Evolutionary conservation across 2,329 filamentous ascomycete species (phyloP).

Genomic region (Harringtonia lauricola): DNA sequence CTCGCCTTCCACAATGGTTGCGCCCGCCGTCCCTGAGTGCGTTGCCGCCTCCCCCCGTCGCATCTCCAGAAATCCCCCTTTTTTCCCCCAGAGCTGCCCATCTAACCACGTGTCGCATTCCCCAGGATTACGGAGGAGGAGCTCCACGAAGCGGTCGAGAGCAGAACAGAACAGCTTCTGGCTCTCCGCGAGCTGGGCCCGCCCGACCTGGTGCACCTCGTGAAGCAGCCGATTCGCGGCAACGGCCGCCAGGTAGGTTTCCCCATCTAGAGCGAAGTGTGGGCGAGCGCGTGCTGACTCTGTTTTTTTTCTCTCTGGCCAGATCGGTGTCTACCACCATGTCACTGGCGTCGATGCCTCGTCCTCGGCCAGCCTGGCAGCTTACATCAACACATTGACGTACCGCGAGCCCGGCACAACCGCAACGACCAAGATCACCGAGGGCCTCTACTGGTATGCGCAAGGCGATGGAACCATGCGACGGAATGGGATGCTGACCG

Average conservation of each 20-base stretch:
- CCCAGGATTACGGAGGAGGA: constrained; percentile 85
- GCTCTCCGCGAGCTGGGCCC: constrained; percentile 86
- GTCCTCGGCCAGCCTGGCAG: constrained; percentile 89
- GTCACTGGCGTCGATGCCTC: constrained; percentile 95
- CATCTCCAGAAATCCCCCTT: not conserved
- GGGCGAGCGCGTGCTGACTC: too few species aligned
- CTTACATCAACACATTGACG: constrained; percentile 96
- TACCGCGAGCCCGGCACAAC: constrained; percentile 77
- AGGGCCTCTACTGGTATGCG: constrained; percentile 81
- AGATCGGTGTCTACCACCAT: constrained; percentile 95
- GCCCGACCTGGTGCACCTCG: constrained; percentile 87
- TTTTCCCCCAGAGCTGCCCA: not conserved
- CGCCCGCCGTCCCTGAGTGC: constrained; percentile 67
- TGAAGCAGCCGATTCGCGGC: constrained; percentile 59
- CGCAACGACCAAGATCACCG: constrained; percentile 71
- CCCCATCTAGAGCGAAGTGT: too few species aligned
- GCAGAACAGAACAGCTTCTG: constrained; percentile 79
- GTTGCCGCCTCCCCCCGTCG: constrained; percentile 19
- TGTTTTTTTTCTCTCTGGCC: not conserved
- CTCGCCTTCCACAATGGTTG: constrained; percentile 44
- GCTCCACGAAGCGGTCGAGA: constrained; percentile 81
- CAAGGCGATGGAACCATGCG: not conserved
- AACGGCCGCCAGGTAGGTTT: constrained; percentile 43
- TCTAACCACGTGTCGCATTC: not conserved
- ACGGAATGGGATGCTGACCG: not conserved